Conservation (phyloP, 306 rosid genomes). For the Astragalus membranaceus region DNA sequence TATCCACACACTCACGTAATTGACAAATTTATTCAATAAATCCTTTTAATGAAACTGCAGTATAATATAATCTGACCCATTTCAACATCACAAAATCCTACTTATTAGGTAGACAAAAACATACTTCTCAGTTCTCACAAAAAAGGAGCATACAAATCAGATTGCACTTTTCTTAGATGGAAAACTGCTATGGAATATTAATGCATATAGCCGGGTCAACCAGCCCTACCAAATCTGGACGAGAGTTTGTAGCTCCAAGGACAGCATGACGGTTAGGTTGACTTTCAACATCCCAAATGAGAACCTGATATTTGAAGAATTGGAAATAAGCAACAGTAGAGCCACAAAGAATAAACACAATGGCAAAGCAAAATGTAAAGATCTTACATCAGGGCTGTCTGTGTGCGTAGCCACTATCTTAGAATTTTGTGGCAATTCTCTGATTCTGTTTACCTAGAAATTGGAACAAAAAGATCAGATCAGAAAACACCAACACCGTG, state of each 20-base stretch:
- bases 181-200: not conserved
- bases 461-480: not conserved
- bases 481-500: not conserved
- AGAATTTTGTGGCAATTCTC: conserved; percentile 92
- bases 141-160: not conserved
- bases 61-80: conserved; percentile 1
- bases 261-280: conserved; percentile 98
- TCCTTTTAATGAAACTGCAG: not conserved
- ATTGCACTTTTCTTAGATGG: not conserved
- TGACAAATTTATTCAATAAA: not conserved
- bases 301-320: conserved; percentile 50
- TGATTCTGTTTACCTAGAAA: conserved; percentile 91
- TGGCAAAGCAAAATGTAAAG: conserved; percentile 1
- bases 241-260: conserved; percentile 89
- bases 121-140: not conserved
- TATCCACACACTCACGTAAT: not conserved
- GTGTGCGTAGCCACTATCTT: conserved; percentile 98
- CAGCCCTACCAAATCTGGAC: conserved; percentile 84
- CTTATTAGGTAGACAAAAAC: not conserved
- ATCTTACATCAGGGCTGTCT: conserved; percentile 89
- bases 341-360: not conserved
- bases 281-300: conserved; percentile 95
- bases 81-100: not conserved
- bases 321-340: conserved; percentile 4
- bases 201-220: not conserved